A percentile compares a stretch with the other conserved stretches of the same genome.
Conservation (phyloP, 2,329 filamentous ascomycete species). For the Macrophomina phaseolina region DNA sequence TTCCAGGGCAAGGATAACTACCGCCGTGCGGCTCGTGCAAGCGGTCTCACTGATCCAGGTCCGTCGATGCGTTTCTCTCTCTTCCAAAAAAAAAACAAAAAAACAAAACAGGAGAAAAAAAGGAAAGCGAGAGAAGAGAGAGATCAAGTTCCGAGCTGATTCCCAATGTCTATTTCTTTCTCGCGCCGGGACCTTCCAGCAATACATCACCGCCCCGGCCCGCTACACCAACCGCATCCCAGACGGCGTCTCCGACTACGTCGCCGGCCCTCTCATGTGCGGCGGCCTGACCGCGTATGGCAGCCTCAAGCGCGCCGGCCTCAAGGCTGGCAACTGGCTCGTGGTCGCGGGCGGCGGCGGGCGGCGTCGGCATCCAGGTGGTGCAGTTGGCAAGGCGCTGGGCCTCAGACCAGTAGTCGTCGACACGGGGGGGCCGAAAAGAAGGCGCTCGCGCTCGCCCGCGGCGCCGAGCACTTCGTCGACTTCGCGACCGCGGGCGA, state of each 20-base stretch:
- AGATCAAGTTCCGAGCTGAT: not conserved
- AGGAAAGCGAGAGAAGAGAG: too few species aligned
- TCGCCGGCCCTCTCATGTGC: slow-evolving; percentile 47
- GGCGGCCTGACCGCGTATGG: slow-evolving; percentile 61
- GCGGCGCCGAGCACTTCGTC: slow-evolving; percentile 18
- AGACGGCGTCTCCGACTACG: slow-evolving; percentile 35
- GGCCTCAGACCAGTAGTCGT: slow-evolving; percentile 64
- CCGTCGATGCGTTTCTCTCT: not conserved
- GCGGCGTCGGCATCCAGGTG: slow-evolving; percentile 63
- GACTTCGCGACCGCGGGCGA: slow-evolving; percentile 41
- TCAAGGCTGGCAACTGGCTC: slow-evolving; percentile 60
- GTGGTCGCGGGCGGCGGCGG: slow-evolving; percentile 62
- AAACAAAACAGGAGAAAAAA: too few species aligned
- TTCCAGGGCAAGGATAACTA: slow-evolving; percentile 61
- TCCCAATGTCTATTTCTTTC: not conserved
- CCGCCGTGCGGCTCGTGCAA: slow-evolving; percentile 52
- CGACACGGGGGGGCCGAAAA: slow-evolving; percentile 39
- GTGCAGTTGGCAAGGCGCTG: slow-evolving; percentile 54
- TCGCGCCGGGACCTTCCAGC: slow-evolving; percentile 54
- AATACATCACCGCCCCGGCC: slow-evolving; percentile 63
- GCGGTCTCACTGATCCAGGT: slow-evolving; percentile 49
- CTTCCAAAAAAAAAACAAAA: too few species aligned
- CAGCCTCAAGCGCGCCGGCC: slow-evolving; percentile 57
- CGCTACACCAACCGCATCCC: slow-evolving; percentile 52
- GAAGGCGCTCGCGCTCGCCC: not conserved